Evolutionary conservation across 2,329 filamentous ascomycete genomes (phyloP).

Genomic region (Fusarium xylarioides): DNA sequence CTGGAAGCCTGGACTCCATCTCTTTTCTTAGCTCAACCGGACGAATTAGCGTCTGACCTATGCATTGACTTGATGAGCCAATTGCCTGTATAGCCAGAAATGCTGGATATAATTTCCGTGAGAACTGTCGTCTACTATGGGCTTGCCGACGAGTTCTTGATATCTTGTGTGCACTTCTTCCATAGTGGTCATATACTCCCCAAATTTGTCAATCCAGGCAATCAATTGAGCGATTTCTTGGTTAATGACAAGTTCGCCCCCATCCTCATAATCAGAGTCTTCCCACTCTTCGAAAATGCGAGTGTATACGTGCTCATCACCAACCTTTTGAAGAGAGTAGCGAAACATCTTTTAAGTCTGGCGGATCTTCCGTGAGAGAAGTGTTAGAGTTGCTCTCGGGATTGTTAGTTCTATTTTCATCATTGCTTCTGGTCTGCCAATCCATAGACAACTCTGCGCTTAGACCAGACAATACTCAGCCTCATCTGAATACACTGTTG

Average conservation of each 20-base stretch:
- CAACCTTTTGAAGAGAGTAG: neutral
- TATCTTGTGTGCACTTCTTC: neutral
- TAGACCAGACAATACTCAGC: neutral
- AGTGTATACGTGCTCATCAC: neutral
- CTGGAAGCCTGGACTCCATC: neutral
- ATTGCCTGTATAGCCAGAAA: neutral
- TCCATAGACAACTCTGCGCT: neutral
- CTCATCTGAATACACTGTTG: too few relatives aligned
- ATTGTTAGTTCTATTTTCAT: neutral
- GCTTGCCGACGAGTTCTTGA: neutral
- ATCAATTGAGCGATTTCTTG: neutral
- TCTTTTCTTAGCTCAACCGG: neutral
- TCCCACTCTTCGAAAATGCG: neutral
- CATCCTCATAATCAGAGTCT: neutral
- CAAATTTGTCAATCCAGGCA: neutral
- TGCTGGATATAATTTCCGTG: too few relatives aligned
- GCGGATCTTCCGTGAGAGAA: fast-evolving
- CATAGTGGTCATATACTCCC: neutral
- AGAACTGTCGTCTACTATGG: too few relatives aligned
- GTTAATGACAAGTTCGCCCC: too few relatives aligned
- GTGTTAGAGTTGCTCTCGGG: neutral
- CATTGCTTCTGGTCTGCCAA: too few relatives aligned
- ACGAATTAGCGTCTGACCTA: neutral
- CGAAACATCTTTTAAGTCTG: neutral
- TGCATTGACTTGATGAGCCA: too few relatives aligned